A percentile compares a stretch with the other conserved stretches of the same genome.
These are phyloP conservation scores for Zalaria obscura DNA, from an alignment of 2,329 filamentous ascomycete genomes.

Conservation along the genomic window DNA sequence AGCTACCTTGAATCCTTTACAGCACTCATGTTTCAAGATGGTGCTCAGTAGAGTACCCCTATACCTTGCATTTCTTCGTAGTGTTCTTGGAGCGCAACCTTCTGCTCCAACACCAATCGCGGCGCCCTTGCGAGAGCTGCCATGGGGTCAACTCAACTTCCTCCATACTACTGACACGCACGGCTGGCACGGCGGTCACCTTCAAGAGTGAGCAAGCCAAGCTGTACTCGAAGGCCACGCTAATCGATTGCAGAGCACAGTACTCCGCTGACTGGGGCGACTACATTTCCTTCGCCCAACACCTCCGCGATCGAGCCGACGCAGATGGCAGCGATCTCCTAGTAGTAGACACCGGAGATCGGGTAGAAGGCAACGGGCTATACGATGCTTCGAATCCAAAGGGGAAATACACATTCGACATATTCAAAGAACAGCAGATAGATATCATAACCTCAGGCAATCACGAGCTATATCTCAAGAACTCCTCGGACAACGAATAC, in stretches of 20 bases:
- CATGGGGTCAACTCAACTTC: constrained; percentile 88
- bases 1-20: too few relatives aligned
- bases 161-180: constrained; percentile 92
- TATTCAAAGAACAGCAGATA: constrained; percentile 67
- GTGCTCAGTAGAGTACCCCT: constrained; percentile 8
- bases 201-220: constrained; percentile 56
- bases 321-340: constrained; percentile 67
- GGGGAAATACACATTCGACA: constrained; percentile 76
- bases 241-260: constrained; percentile 46
- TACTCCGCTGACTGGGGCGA: constrained; percentile 97
- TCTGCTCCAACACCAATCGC: constrained; percentile 62
- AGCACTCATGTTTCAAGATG: background rate
- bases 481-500: constrained; percentile 66
- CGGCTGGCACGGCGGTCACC: constrained; percentile 87
- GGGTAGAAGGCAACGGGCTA: constrained; percentile 85
- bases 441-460: constrained; percentile 83
- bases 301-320: constrained; percentile 68
- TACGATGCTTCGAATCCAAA: constrained; percentile 84
- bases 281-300: constrained; percentile 82
- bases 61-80: constrained; percentile 12
- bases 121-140: constrained; percentile 69
- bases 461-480: constrained; percentile 80
- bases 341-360: constrained; percentile 90
- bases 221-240: background rate
- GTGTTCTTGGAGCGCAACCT: constrained; percentile 47